These are phyloP conservation scores for Parathielavia appendiculata DNA, from an alignment of 495 filamentous ascomycete species.

Conservation along the genomic window DNA sequence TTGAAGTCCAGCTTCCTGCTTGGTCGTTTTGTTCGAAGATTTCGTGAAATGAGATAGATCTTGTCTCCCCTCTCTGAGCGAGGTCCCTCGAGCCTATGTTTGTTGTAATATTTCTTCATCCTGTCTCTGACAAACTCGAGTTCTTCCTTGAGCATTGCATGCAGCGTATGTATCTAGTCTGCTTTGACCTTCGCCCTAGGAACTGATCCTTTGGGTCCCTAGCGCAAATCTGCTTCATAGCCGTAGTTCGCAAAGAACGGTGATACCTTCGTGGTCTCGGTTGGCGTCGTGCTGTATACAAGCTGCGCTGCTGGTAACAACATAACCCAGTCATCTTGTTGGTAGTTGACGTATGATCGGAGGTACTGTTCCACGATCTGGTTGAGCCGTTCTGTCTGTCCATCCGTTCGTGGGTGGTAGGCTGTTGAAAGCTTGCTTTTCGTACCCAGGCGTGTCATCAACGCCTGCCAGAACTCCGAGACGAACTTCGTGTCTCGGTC, in stretches of 20 bases:
- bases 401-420: too few relatives aligned
- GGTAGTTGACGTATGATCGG: too few relatives aligned
- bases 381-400: too few relatives aligned
- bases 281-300: background rate
- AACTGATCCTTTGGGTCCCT: background rate
- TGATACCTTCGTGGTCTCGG: background rate
- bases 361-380: too few relatives aligned
- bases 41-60: constrained; percentile 5
- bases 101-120: constrained; percentile 4
- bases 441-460: too few relatives aligned
- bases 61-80: constrained; percentile 3
- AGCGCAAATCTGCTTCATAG: background rate
- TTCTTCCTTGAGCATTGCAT: background rate
- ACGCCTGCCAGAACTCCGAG: too few relatives aligned
- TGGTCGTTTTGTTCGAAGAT: background rate
- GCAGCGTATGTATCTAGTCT: background rate
- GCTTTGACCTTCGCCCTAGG: background rate
- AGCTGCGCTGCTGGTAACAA: too few relatives aligned
- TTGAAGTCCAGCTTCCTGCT: too few relatives aligned
- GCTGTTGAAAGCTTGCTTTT: too few relatives aligned
- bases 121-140: background rate
- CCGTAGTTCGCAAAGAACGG: background rate
- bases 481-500: background rate
- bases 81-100: constrained; percentile 7
- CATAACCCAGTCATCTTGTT: too few relatives aligned